Base-by-base conservation (phyloP, 495 filamentous ascomycete species). In the Choiromyces venosus region DNA sequence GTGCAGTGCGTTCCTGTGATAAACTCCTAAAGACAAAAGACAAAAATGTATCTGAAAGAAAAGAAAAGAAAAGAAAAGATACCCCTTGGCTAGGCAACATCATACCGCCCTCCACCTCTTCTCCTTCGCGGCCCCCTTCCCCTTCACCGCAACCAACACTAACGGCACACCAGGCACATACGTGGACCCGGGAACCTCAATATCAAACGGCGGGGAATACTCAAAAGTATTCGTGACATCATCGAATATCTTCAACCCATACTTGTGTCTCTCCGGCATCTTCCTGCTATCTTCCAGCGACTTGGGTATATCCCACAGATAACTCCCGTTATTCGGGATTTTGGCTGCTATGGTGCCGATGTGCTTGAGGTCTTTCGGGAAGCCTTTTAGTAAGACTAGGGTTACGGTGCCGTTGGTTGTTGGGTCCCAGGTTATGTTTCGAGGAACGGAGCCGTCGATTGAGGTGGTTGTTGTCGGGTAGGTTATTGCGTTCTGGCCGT, bases 311-410 rank as follows among this genome's bases (percentile, higher is more conserved):
- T 69, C 38, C 72, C 72, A 74, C 3, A 18, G 25, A 70, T 42
- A 74, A 18, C 12, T n/a, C 35, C 72, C 72, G 9, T 66, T 70
- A 66, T 74, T 74, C 18, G 14, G 18, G 21, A 65, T 42, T 16
- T 29, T 61, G 37, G 7, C 71, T 42, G 72, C 77, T 37, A 80
- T 35, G 9, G 73, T 42, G 18, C 66, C 71, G 25, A 71, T 21
- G 42, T 72, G 70, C 18, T 68, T 29, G 37, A 80, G 76, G 42
- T 80, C 74, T 8, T 66, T 69, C 29, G 78, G 78, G 33, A 74
- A 73, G 8, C 78, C 78, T 68, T 74, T 80, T 66, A 80, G 64
- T 37, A 80, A 77, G n/a, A 68, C 71, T n/a, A 80, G 73, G 46
- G 78, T 76, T 38, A 80, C 40, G 18, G 78, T 80, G 66, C 78